Evolutionary conservation across 257 asterid species (phyloP).

Genomic region (Eustoma russellianum): DNA sequence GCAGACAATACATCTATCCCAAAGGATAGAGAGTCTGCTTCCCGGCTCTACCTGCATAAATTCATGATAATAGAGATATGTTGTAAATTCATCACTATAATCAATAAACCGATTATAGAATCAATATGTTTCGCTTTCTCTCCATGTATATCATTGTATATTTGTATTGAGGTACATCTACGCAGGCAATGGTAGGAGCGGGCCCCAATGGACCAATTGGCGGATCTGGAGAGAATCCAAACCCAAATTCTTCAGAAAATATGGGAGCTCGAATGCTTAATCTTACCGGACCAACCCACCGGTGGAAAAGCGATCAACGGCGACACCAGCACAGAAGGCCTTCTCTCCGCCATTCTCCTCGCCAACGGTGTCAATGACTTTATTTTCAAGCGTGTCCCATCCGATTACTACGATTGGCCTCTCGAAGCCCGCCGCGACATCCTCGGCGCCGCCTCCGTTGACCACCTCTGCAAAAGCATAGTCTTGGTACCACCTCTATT

Average conservation of each 20-base stretch:
- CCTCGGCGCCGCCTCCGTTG: constrained; percentile 69
- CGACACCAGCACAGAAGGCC: constrained; percentile 51
- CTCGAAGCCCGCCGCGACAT: constrained; percentile 72
- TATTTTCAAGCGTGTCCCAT: constrained; percentile 66
- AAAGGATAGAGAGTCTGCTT: no score
- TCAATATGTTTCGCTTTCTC: no score
- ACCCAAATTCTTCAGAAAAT: constrained; percentile 58
- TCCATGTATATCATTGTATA: no score
- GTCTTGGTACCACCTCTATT: constrained; percentile 50
- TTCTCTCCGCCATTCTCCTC: constrained; percentile 63
- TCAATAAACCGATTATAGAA: no score
- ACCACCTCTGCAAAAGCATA: constrained; percentile 98
- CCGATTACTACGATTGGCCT: constrained; percentile 70
- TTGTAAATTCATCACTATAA: no score
- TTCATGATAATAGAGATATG: no score
- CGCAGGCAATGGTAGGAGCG: not conserved
- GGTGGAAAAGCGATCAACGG: constrained; percentile 22
- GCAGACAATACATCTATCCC: no score
- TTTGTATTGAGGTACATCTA: no score
- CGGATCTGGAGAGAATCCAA: constrained; percentile 53
- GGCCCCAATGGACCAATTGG: constrained; percentile 33
- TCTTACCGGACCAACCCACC: constrained; percentile 22
- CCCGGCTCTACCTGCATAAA: no score
- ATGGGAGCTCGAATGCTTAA: constrained; percentile 45
- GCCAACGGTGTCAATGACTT: constrained; percentile 52